phyloP scores from a whole-genome alignment of 140 eudicot species.

The Oenanthe javanica region DNA sequence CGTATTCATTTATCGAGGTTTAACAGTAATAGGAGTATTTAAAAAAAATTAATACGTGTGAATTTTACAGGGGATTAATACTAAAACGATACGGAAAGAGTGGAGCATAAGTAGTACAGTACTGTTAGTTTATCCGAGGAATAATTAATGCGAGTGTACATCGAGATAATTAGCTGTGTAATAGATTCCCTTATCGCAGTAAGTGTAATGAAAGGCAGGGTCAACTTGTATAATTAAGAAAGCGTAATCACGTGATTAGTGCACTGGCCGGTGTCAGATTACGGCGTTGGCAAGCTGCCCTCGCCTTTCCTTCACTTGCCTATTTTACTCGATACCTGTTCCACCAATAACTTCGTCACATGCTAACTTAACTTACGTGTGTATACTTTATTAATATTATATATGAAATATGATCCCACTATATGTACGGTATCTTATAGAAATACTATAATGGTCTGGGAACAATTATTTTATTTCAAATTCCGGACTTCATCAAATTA shows the following conservation, averaged over 20 bases:
- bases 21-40: too few species aligned
- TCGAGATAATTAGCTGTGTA: not conserved
- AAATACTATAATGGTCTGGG: too few species aligned
- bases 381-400: too few species aligned
- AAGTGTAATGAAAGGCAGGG: not conserved
- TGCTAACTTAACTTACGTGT: not conserved
- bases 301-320: constrained; percentile 1
- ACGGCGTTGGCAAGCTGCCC: constrained; percentile 11
- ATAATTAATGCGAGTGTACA: not conserved
- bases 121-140: not conserved
- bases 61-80: too few species aligned
- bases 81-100: too few species aligned
- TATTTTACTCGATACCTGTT: constrained; percentile 1
- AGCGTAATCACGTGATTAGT: constrained; percentile 7
- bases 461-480: too few species aligned
- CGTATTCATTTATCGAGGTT: too few species aligned
- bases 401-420: too few species aligned
- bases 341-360: not conserved
- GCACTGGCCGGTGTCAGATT: constrained; percentile 6
- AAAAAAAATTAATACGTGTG: too few species aligned
- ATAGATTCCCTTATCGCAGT: not conserved
- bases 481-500: too few species aligned
- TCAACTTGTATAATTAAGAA: constrained; percentile 4
- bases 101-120: too few species aligned
- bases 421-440: too few species aligned